Conservation (phyloP, 208 protist species). For the Wallacemonas sp. region DNA sequence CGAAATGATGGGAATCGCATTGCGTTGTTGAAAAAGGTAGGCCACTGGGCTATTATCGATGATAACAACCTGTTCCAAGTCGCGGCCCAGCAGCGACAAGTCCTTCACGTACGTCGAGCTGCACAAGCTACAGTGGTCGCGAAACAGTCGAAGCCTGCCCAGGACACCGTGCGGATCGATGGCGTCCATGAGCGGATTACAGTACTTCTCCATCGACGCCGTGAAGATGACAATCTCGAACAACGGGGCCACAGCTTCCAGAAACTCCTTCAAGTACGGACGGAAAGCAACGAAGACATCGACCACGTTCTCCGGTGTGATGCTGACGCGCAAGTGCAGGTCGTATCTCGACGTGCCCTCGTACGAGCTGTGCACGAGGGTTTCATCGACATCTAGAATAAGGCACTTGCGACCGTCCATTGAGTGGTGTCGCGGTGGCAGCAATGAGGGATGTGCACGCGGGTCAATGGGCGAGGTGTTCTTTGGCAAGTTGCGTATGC, state of each 20-base stretch:
- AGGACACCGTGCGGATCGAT: constrained; percentile 61
- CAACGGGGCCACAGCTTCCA: constrained; percentile 55
- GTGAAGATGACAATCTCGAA: constrained; percentile 92
- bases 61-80: constrained; percentile 48
- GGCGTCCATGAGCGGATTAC: constrained; percentile 76
- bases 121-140: constrained; percentile 85
- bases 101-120: constrained; percentile 87
- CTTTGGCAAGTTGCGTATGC: constrained; percentile 68
- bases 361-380: constrained; percentile 85
- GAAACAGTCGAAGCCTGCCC: constrained; percentile 65
- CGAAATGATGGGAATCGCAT: constrained; percentile 84
- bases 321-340: constrained; percentile 60
- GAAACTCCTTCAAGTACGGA: constrained; percentile 77
- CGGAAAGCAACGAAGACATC: constrained; percentile 87
- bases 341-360: constrained; percentile 57
- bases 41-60: constrained; percentile 92
- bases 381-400: constrained; percentile 90
- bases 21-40: constrained; percentile 89
- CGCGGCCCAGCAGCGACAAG: constrained; percentile 79
- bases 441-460: constrained; percentile 55
- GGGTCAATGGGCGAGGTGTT: constrained; percentile 81
- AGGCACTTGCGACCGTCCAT: constrained; percentile 67
- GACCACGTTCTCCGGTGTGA: constrained; percentile 47
- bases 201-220: constrained; percentile 79
- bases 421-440: constrained; percentile 41